Conservation (phyloP, 1,284 basidiomycete genomes). For the Singerocomus inundabilis region DNA sequence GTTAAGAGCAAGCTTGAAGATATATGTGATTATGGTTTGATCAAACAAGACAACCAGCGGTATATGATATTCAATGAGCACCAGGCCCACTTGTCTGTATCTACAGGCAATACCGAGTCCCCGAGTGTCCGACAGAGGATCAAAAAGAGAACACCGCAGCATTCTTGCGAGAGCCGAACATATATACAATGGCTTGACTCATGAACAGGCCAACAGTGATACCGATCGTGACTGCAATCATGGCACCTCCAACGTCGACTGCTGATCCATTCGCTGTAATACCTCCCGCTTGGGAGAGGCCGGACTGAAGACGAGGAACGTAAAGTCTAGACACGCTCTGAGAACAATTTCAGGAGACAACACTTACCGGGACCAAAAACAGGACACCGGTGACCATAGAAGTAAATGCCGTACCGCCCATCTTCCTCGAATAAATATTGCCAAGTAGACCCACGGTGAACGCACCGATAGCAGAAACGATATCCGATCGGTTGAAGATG, state of each 20-base stretch:
- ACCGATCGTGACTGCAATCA: conserved; percentile 87
- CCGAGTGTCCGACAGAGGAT: conserved; percentile 9
- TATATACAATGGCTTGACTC: conserved; percentile 83
- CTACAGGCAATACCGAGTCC: not conserved
- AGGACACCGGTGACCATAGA: conserved; percentile 87
- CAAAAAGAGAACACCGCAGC: conserved; percentile 83
- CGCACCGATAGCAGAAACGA: conserved; percentile 84
- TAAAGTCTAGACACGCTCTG: conserved; percentile 5
- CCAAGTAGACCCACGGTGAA: conserved; percentile 82
- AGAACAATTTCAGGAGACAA: not conserved
- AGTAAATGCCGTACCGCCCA: conserved; percentile 88
- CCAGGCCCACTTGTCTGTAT: conserved; percentile 1
- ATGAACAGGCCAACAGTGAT: conserved; percentile 91
- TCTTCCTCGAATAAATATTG: conserved; percentile 80
- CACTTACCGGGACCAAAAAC: conserved; percentile 77
- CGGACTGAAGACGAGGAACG: conserved; percentile 52
- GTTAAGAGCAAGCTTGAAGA: not conserved
- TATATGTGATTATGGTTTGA: not conserved
- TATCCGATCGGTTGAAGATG: conserved; percentile 82
- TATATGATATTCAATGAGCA: not conserved
- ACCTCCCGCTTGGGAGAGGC: conserved; percentile 83
- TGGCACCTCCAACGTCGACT: conserved; percentile 75
- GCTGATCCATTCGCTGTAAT: conserved; percentile 68
- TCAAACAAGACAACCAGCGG: conserved; percentile 9
- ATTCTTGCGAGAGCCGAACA: conserved; percentile 79